phyloP scores from a whole-genome alignment of 2,329 filamentous ascomycete genomes.

The Aureobasidium vineae region DNA sequence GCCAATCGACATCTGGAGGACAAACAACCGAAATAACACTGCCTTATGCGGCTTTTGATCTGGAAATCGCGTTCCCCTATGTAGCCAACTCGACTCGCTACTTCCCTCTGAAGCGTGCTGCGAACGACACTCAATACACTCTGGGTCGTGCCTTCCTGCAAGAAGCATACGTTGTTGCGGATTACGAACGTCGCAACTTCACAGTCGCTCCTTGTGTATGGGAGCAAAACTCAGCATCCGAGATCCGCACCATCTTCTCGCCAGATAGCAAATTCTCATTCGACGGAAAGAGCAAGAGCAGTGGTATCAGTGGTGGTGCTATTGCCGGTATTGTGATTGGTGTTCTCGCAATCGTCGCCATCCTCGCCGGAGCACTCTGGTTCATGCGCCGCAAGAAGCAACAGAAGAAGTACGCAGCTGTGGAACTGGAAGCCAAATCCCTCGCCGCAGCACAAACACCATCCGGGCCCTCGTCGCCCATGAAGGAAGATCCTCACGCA shows the following conservation, averaged over 20 bases:
- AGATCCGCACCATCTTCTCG: slow-evolving; percentile 36
- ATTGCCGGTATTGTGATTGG: slow-evolving; percentile 40
- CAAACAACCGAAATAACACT: slow-evolving; percentile 38
- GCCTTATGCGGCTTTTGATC: slow-evolving; percentile 41
- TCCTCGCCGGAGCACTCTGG: slow-evolving; percentile 34
- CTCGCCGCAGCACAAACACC: slow-evolving; percentile 27
- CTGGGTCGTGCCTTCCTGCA: slow-evolving; percentile 42
- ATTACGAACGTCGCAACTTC: slow-evolving; percentile 41
- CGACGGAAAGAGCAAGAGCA: slow-evolving; percentile 24
- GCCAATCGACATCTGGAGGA: slow-evolving; percentile 29
- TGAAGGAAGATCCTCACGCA: slow-evolving; percentile 29
- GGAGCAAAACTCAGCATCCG: slow-evolving; percentile 33
- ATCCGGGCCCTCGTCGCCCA: slow-evolving; percentile 24
- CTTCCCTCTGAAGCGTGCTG: slow-evolving; percentile 39
- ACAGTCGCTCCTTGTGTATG: slow-evolving; percentile 40
- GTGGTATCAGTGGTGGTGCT: slow-evolving; percentile 34
- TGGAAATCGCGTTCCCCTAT: slow-evolving; percentile 35
- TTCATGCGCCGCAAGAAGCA: slow-evolving; percentile 32
- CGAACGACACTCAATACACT: slow-evolving; percentile 39
- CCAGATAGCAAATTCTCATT: slow-evolving; percentile 28
- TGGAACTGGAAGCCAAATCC: slow-evolving; percentile 37
- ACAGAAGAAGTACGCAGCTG: slow-evolving; percentile 33
- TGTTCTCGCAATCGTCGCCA: slow-evolving; percentile 34
- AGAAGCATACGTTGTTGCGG: slow-evolving; percentile 42
- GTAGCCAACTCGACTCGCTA: slow-evolving; percentile 35